These are phyloP conservation scores for Monilinia vaccinii-corymbosi DNA, from an alignment of 2,329 filamentous ascomycete species.

Conservation along the genomic window DNA sequence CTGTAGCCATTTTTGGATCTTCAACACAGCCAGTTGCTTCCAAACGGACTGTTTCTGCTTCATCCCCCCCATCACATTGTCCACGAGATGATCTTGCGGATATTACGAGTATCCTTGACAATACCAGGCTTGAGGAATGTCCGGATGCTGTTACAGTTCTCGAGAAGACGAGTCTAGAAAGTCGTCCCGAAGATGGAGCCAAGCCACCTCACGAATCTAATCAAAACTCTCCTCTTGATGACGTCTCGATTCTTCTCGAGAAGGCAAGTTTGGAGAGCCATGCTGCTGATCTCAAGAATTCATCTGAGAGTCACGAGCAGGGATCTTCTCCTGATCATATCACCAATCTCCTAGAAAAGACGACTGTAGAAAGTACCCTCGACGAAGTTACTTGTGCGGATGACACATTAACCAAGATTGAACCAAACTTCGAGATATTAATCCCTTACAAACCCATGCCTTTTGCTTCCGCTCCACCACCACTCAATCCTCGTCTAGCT, in stretches of 20 bases:
- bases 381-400: background rate
- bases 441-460: background rate
- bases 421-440: background rate
- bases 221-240: background rate
- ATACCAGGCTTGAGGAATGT: background rate
- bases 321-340: background rate
- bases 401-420: background rate
- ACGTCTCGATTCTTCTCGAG: background rate
- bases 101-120: background rate
- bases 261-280: background rate
- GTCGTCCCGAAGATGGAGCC: background rate
- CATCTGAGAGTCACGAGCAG: background rate
- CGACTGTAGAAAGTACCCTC: background rate
- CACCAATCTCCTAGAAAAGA: background rate
- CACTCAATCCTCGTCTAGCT: background rate
- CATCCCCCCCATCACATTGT: background rate
- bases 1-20: conserved; percentile 13
- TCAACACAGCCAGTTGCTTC: background rate
- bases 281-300: background rate
- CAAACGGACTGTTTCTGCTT: background rate
- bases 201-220: background rate
- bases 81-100: background rate
- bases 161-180: background rate
- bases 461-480: background rate
- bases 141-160: background rate